Base-by-base conservation (phyloP, 2,329 filamentous ascomycete species). In the Apiospora hydei region DNA sequence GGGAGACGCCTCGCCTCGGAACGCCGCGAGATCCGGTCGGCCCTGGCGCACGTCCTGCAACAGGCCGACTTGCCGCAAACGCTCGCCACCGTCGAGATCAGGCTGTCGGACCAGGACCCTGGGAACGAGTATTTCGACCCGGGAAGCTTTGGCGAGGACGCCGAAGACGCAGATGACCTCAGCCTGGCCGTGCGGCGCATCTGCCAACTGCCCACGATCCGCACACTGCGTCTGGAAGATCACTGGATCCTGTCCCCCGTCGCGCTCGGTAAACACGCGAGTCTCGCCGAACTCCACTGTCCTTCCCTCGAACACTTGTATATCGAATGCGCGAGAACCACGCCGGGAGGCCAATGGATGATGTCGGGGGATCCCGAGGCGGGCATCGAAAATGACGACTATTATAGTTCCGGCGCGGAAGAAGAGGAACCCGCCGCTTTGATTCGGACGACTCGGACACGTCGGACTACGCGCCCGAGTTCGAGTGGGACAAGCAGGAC, bases 391-490 rank as follows among this genome's bases (percentile, higher is more conserved):
- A 61, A 71, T 0, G 44, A 71, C 14, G 61, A 44, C 13, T 51
- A 71, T 11, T 67, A 13, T 1, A 30, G 41, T 13, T 67, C 61
- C 1, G 38, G 18, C 1, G 61, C 21, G 0, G 70, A 51, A 10
- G 70, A 71, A 30, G 43, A 30, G 16, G 21, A 61, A 0, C 70
- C 70, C 5, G 70, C 61, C 41, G 49, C 70, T 67, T 71, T 34
- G 57, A 71, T 16, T 67, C 70, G 7, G 70, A 71, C 57, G 61
- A 67, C 44, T 71, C 70, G 61, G 61, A 71, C 61, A 71, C 70
- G 41, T 71, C 70, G 24, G 70, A 71, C 30, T 71, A 64, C 53
- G 26, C 41, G 21, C 70, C 70, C 41, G 70, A 71, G 43, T 71
- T 67, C 30, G 70, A 18, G 8, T 71, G 70, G 70, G 61, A 67